Percentiles rank a stretch among this genome's conserved stretches.
Evolutionary conservation across 441 rosid species (phyloP).

Genomic region (Croton laevigatus): DNA sequence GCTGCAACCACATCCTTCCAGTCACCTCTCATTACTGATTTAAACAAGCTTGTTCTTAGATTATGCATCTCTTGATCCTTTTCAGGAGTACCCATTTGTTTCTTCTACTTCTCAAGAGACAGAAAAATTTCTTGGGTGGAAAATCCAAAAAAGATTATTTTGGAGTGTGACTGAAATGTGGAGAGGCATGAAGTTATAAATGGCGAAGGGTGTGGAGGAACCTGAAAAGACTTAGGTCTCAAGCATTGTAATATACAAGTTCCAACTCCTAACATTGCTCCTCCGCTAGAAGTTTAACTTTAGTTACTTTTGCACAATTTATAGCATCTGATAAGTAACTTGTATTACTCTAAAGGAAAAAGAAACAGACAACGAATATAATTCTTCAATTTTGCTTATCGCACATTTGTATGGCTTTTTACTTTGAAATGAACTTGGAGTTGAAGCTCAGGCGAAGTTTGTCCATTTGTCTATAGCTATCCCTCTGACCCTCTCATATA

Average conservation of each 20-base stretch:
- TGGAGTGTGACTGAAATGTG: background rate
- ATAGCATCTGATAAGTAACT: background rate
- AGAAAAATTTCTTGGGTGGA: no score
- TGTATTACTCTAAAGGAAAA: background rate
- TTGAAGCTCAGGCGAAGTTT: no score
- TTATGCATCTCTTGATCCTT: background rate
- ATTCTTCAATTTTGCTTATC: background rate
- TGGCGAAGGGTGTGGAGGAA: background rate
- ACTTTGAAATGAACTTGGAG: no score
- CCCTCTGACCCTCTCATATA: no score
- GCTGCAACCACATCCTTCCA: slow-evolving; percentile 26
- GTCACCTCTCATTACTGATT: slow-evolving; percentile 28
- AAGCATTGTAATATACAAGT: background rate
- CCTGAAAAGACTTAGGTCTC: background rate
- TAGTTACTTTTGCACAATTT: background rate
- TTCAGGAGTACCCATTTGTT: background rate
- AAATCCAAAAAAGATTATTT: no score
- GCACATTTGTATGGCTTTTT: no score
- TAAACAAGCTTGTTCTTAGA: slow-evolving; percentile 1
- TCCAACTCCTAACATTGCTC: background rate
- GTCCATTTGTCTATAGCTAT: no score
- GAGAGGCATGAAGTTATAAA: no score
- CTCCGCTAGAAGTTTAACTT: slow-evolving; percentile 5
- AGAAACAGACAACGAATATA: background rate
- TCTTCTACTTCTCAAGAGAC: background rate